Conservation (phyloP, 2,329 filamentous ascomycete species). For the Hymenoscyphus albidus region DNA sequence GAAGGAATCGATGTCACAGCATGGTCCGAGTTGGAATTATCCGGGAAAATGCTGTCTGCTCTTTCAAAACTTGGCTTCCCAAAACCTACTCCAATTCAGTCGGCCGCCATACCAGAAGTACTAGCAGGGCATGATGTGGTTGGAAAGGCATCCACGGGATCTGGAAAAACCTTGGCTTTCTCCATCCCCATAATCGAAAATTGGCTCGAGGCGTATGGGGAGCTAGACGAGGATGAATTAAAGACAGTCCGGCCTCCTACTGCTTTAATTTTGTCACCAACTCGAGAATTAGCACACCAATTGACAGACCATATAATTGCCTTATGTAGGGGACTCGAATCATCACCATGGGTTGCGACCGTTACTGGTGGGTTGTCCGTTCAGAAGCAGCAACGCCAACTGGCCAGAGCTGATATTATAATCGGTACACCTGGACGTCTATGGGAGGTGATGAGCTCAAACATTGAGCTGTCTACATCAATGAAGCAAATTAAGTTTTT, state of each 20-base stretch:
- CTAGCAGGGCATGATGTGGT: constrained; percentile 83
- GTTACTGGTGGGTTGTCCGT: constrained; percentile 89
- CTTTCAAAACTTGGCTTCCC: constrained; percentile 76
- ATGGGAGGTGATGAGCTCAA: constrained; percentile 87
- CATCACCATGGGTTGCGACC: constrained; percentile 72
- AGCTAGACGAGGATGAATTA: constrained; percentile 39
- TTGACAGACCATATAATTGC: constrained; percentile 76
- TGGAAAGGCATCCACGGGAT: constrained; percentile 93
- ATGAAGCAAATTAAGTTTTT: constrained; percentile 76
- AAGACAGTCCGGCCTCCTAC: constrained; percentile 50
- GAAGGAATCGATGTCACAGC: constrained; percentile 68
- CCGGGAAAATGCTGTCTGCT: constrained; percentile 65
- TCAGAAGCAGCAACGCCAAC: constrained; percentile 87
- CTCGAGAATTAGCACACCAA: constrained; percentile 90
- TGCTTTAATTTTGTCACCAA: constrained; percentile 84
- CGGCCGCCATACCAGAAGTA: constrained; percentile 74
- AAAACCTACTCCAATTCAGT: constrained; percentile 79
- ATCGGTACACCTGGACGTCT: constrained; percentile 87
- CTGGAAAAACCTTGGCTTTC: constrained; percentile 94
- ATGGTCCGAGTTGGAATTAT: constrained; percentile 74
- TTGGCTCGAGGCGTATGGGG: constrained; percentile 57
- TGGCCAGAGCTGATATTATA: constrained; percentile 85
- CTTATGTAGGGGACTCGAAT: constrained; percentile 60
- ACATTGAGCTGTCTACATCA: constrained; percentile 62
- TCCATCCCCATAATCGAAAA: constrained; percentile 87